Percentiles rank a stretch among this genome's conserved stretches.
phyloP scores from a whole-genome alignment of 352 stramenopile species.

The Phytophthora pistaciae region DNA sequence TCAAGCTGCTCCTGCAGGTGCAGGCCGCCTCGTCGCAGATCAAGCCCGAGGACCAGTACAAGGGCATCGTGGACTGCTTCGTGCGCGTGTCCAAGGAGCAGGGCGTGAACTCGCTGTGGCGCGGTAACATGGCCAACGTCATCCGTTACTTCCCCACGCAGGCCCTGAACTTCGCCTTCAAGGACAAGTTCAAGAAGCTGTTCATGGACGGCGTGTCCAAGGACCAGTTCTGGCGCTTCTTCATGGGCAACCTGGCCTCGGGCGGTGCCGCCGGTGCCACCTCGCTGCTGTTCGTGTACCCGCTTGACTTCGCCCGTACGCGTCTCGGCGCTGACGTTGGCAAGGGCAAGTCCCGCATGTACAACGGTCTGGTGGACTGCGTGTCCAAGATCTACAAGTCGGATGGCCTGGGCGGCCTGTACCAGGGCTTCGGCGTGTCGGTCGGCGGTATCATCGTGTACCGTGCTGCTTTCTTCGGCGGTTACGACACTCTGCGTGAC shows the following conservation, averaged over 20 bases:
- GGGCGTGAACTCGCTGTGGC: slow-evolving; percentile 91
- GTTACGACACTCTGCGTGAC: slow-evolving; percentile 98
- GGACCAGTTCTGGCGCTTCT: slow-evolving; percentile 98
- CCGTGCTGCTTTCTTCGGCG: slow-evolving; percentile 98
- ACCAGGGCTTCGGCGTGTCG: slow-evolving; percentile 99
- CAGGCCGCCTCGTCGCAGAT: slow-evolving; percentile 92
- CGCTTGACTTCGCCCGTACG: slow-evolving; percentile 98
- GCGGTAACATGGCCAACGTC: slow-evolving; percentile 93
- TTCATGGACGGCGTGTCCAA: slow-evolving; percentile 93
- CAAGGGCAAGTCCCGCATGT: slow-evolving; percentile 97
- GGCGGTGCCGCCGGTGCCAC: slow-evolving; percentile 97
- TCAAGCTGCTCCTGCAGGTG: slow-evolving; percentile 94
- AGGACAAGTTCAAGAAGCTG: slow-evolving; percentile 95
- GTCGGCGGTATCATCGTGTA: slow-evolving; percentile 99
- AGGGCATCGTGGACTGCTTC: slow-evolving; percentile 93
- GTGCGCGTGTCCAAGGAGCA: slow-evolving; percentile 91
- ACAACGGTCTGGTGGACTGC: slow-evolving; percentile 98
- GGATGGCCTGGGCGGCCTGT: slow-evolving; percentile 93
- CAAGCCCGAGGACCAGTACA: slow-evolving; percentile 93
- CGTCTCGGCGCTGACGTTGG: slow-evolving; percentile 98
- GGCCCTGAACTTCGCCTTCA: slow-evolving; percentile 94
- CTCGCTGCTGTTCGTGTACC: slow-evolving; percentile 97
- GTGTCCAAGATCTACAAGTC: slow-evolving; percentile 96
- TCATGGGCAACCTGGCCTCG: slow-evolving; percentile 98
- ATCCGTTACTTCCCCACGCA: slow-evolving; percentile 95